Percentiles rank a stretch among this genome's conserved stretches.
Evolutionary conservation across 73 alveolate genomes (phyloP).

Genomic region (Urostyla sp.): DNA sequence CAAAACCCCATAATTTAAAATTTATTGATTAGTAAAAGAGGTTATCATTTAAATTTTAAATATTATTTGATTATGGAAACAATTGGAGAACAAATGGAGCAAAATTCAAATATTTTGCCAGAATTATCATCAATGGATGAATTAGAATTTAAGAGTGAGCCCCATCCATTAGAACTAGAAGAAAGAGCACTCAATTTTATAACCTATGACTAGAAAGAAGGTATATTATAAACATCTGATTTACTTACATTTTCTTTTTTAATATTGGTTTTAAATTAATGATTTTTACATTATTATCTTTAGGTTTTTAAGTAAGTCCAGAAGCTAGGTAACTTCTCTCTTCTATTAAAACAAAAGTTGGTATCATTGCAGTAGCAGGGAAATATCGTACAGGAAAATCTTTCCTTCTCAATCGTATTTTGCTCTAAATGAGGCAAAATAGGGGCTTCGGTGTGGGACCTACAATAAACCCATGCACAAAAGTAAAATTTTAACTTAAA

Average conservation of each 20-base stretch:
- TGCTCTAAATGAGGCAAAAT: constrained; percentile 79
- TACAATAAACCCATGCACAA: constrained; percentile 94
- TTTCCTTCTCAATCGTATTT: constrained; percentile 93
- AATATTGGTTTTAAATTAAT: neutral
- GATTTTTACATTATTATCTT: neutral
- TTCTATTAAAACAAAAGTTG: constrained; percentile 84
- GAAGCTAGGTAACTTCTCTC: constrained; percentile 90
- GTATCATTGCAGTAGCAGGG: constrained; percentile 97
- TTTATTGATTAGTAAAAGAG: too few relatives aligned
- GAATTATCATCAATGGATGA: too few relatives aligned
- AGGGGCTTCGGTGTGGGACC: constrained; percentile 98
- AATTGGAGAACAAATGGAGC: too few relatives aligned
- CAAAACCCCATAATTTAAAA: too few relatives aligned
- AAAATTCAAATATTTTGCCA: too few relatives aligned
- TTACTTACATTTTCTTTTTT: too few relatives aligned
- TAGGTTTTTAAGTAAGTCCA: constrained; percentile 74
- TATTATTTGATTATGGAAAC: too few relatives aligned
- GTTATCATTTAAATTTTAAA: too few relatives aligned
- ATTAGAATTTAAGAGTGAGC: too few relatives aligned
- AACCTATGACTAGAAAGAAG: constrained; percentile 30
- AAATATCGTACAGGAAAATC: constrained; percentile 98
- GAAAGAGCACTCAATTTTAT: constrained; percentile 43
- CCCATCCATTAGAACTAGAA: neutral
- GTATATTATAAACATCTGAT: neutral
- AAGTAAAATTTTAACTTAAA: constrained; percentile 39